Evolutionary conservation across 345 rosid species (phyloP), one percentile per base, ranked within the genome.

Genomic region (Pistacia integerrima): DNA sequence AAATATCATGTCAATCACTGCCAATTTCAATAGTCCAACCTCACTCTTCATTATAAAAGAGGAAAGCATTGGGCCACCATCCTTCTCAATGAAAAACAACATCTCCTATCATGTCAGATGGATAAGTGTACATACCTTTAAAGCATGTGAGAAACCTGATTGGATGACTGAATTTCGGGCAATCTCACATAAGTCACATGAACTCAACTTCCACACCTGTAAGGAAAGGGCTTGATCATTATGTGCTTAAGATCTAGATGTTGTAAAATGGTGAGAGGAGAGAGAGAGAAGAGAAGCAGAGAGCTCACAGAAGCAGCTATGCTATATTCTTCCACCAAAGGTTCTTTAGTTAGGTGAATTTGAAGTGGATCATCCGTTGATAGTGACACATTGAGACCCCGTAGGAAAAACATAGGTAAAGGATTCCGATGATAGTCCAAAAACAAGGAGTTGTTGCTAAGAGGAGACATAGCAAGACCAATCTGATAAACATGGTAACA

Each of bases 311-410:
- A 97, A 75, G 99, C 99, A 85, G 99, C 98, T 73, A 96, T 93
- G 88, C 98, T 96, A 72, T 92, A 96, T 81, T 96, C 99, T 83
- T 96, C 99, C 73, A 96, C 99, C 66, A 96, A 83, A 35, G 98
- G 98, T 71, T 96, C 99, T 88, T 96, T 96, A 17, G 99, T 96
- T 57, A 96, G 83, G 81, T 96, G 99, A 83, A 96, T 96, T 80
- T 96, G 98, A 67, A 96, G 99, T 0, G 98, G 99, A 83, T 96
- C 99, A 75, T 96, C 98, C 0, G 99, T 97, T 30, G 99, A 97
- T 58, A 94, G 96, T 56, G 99, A 97, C 55, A 97, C 95, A 85
- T 97, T 97, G 71, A 97, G 94, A 46, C 99, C 99, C 30, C 98
- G 90, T 33, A 89, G 84, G 88, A 97, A 97, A 85, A 97, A 97